Evolutionary conservation across 805 yeast species (phyloP).

Genomic region (Kuraishia borneana): DNA sequence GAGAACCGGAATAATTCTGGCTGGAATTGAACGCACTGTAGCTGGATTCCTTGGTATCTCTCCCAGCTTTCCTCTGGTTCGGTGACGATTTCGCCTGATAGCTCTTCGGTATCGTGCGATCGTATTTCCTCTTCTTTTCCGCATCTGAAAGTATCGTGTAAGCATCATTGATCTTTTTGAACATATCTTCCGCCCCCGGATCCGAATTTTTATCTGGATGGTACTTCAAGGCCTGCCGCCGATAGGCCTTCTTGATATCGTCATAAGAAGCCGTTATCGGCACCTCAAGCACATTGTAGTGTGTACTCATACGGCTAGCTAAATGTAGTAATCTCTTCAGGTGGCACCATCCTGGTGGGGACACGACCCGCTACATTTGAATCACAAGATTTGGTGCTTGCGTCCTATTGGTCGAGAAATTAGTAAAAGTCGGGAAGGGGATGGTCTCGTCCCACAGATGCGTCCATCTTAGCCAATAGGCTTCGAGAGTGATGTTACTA

Average conservation of each 20-base stretch:
- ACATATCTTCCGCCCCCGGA: slow-evolving; percentile 66
- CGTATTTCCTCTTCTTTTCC: slow-evolving; percentile 55
- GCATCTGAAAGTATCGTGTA: slow-evolving; percentile 73
- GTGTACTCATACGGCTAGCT: slow-evolving; percentile 28
- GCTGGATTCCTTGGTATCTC: not conserved
- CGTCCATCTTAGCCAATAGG: no score
- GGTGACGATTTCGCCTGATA: not conserved
- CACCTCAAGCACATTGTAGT: slow-evolving; percentile 70
- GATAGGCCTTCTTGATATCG: slow-evolving; percentile 71
- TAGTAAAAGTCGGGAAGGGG: no score
- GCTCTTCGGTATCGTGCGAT: slow-evolving; percentile 16
- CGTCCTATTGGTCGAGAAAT: no score
- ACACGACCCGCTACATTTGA: not conserved
- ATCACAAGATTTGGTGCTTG: no score
- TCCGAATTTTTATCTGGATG: slow-evolving; percentile 89
- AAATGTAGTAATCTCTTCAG: not conserved
- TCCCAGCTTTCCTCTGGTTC: not conserved
- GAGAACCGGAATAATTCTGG: not conserved
- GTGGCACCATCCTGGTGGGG: not conserved
- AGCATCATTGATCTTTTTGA: slow-evolving; percentile 90
- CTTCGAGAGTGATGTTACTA: no score
- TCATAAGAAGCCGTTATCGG: slow-evolving; percentile 53
- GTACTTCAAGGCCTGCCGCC: slow-evolving; percentile 64
- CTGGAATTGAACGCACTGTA: not conserved
- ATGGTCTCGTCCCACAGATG: no score